These are phyloP conservation scores for Phlegmacium glaucopus DNA, from an alignment of 768 basidiomycete species.

Conservation along the genomic window DNA sequence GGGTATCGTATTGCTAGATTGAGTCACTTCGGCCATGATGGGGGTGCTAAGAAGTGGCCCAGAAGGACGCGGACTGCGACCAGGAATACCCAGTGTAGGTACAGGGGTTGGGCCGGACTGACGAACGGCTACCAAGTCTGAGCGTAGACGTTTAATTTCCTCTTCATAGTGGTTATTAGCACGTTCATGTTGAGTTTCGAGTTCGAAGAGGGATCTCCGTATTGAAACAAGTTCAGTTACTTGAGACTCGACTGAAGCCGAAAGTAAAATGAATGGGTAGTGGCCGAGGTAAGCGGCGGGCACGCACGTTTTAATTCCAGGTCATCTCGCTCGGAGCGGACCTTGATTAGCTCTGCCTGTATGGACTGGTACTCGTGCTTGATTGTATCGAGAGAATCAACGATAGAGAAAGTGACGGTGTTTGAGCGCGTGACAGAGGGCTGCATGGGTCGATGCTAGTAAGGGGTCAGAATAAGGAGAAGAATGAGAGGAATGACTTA, in stretches of 20 bases:
- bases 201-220: slow-evolving; percentile 75
- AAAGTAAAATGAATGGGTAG: not conserved
- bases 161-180: slow-evolving; percentile 75
- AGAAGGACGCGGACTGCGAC: slow-evolving; percentile 1
- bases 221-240: slow-evolving; percentile 79
- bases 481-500: slow-evolving; percentile 9
- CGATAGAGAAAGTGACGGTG: slow-evolving; percentile 21
- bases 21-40: not conserved
- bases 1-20: not conserved
- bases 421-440: slow-evolving; percentile 36
- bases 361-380: slow-evolving; percentile 77
- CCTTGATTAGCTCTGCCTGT: slow-evolving; percentile 53
- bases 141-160: slow-evolving; percentile 59
- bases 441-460: slow-evolving; percentile 46
- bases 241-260: slow-evolving; percentile 56
- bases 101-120: not conserved
- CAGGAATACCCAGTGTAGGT: slow-evolving; percentile 6
- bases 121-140: slow-evolving; percentile 40
- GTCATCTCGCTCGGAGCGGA: slow-evolving; percentile 73
- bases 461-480: not conserved
- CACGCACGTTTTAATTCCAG: slow-evolving; percentile 73
- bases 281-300: slow-evolving; percentile 2
- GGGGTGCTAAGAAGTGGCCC: too few species aligned
- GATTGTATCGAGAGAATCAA: slow-evolving; percentile 72
- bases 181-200: slow-evolving; percentile 75